Percentiles rank a stretch among this genome's conserved stretches.
These are phyloP conservation scores for Albugo candida DNA, from an alignment of 352 stramenopile species.

Conservation along the genomic window DNA sequence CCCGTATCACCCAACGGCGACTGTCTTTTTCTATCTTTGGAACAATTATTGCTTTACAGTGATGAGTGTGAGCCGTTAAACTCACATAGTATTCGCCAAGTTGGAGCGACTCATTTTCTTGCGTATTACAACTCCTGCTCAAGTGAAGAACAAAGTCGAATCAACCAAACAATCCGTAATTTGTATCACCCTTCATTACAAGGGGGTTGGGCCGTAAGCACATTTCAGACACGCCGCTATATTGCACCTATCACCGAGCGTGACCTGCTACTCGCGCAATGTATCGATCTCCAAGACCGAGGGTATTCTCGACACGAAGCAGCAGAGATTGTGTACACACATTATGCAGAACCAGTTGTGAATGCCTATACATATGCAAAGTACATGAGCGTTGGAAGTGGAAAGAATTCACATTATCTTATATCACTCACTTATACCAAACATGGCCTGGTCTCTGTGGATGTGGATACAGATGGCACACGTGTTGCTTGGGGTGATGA, in stretches of 20 bases:
- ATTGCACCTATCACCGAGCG: slow-evolving; percentile 42
- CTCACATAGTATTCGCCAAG: slow-evolving; percentile 40
- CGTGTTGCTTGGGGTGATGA: slow-evolving; percentile 77
- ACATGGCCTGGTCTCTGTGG: slow-evolving; percentile 55
- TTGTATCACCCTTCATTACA: slow-evolving; percentile 68
- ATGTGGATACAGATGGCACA: slow-evolving; percentile 54
- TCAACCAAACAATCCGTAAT: slow-evolving; percentile 69
- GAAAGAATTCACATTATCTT: slow-evolving; percentile 39
- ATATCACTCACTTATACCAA: slow-evolving; percentile 67
- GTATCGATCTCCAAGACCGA: slow-evolving; percentile 50
- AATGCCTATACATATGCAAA: slow-evolving; percentile 66
- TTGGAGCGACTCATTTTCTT: slow-evolving; percentile 61
- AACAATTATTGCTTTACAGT: slow-evolving; percentile 69
- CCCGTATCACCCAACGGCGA: slow-evolving; percentile 64
- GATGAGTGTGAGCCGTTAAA: slow-evolving; percentile 63
- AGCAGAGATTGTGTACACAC: slow-evolving; percentile 58
- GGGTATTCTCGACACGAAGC: slow-evolving; percentile 59
- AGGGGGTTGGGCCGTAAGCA: slow-evolving; percentile 66
- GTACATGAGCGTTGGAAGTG: slow-evolving; percentile 64
- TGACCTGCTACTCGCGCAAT: slow-evolving; percentile 58
- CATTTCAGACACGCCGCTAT: slow-evolving; percentile 62
- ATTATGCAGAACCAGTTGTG: slow-evolving; percentile 43
- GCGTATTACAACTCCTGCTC: slow-evolving; percentile 41
- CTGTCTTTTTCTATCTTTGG: slow-evolving; percentile 76
- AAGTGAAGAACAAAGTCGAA: slow-evolving; percentile 42